A percentile compares a stretch with the other conserved stretches of the same genome.
Conservation (phyloP, 1,139 yeast species). For the Candida frijolesensis region DNA sequence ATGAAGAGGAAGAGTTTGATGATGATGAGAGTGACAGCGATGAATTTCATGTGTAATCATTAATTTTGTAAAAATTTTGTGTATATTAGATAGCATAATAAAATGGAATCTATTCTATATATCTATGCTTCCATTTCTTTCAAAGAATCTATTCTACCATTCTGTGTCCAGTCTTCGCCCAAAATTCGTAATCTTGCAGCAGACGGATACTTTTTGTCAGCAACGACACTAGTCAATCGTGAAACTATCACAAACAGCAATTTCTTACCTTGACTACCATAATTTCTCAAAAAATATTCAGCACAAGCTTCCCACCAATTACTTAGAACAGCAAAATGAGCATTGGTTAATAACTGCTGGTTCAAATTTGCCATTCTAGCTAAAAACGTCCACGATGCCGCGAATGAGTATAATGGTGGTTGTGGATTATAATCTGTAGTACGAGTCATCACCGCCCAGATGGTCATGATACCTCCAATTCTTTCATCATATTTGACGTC, state of each 20-base stretch:
- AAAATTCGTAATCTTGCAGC: slow-evolving; percentile 74
- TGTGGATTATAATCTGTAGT: slow-evolving; percentile 24
- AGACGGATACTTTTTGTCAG: slow-evolving; percentile 62
- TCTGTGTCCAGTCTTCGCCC: slow-evolving; percentile 72
- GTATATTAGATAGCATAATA: neutral
- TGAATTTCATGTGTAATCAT: neutral
- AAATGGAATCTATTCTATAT: neutral
- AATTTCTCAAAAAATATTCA: slow-evolving; percentile 50
- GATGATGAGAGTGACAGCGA: neutral
- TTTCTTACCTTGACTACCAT: slow-evolving; percentile 72
- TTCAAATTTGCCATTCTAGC: slow-evolving; percentile 71
- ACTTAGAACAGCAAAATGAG: slow-evolving; percentile 72
- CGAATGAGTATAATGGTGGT: slow-evolving; percentile 22
- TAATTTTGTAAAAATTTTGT: neutral
- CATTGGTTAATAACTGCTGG: slow-evolving; percentile 51
- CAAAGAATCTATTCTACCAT: slow-evolving; percentile 48
- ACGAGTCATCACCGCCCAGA: slow-evolving; percentile 75
- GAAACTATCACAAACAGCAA: slow-evolving; percentile 40
- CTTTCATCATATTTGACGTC: slow-evolving; percentile 79
- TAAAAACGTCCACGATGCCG: slow-evolving; percentile 73
- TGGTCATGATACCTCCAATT: slow-evolving; percentile 79
- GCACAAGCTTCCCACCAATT: slow-evolving; percentile 95
- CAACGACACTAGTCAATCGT: slow-evolving; percentile 52
- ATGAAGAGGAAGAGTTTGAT: slow-evolving; percentile 1
- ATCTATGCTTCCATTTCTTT: slow-evolving; percentile 52